Evolutionary conservation across 345 rosid species (phyloP).

Genomic region (Cardamine chenopodiifolia): DNA sequence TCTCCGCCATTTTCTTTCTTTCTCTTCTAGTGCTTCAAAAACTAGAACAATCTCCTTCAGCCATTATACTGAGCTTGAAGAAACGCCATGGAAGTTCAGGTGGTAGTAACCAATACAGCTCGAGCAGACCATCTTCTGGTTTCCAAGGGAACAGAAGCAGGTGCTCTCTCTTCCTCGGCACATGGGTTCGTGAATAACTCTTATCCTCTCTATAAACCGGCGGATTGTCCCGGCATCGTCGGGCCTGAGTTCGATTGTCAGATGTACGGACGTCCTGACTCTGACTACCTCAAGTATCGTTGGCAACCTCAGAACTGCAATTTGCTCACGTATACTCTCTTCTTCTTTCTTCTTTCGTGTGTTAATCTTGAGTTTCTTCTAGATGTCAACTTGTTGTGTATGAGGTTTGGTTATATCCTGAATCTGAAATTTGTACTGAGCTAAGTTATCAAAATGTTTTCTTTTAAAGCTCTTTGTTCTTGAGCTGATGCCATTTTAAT

Average conservation of each 20-base stretch:
- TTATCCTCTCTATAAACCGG: constrained; percentile 73
- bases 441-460: background rate
- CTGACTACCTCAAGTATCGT: constrained; percentile 77
- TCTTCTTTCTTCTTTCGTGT: background rate
- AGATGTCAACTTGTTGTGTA: background rate
- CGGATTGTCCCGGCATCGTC: constrained; percentile 63
- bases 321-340: constrained; percentile 60
- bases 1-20: constrained; percentile 41
- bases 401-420: background rate
- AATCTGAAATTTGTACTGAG: background rate
- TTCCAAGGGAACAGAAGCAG: constrained; percentile 60
- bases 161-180: constrained; percentile 51
- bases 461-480: background rate
- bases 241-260: constrained; percentile 82
- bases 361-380: background rate
- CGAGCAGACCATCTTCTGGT: constrained; percentile 50
- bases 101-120: constrained; percentile 49
- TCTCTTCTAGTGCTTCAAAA: constrained; percentile 38
- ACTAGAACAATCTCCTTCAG: constrained; percentile 50
- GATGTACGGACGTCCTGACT: constrained; percentile 86
- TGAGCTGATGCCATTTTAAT: background rate
- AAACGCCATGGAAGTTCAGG: constrained; percentile 53
- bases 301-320: constrained; percentile 89
- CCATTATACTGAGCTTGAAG: constrained; percentile 60
- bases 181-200: constrained; percentile 83